Base-by-base conservation (phyloP, 495 filamentous ascomycete species). In the Hypomontagnella monticulosa region DNA sequence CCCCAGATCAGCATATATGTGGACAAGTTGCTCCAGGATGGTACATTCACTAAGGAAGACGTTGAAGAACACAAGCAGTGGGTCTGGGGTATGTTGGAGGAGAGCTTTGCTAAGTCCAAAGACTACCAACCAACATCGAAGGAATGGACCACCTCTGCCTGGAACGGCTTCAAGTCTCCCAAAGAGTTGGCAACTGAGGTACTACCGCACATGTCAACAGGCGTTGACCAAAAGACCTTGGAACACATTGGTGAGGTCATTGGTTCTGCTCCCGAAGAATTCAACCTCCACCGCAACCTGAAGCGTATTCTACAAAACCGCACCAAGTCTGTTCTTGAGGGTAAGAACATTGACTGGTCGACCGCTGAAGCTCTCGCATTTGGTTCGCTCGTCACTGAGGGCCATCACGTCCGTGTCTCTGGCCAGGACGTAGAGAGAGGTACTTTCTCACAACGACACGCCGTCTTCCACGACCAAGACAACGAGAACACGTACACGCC, bases 341-440 rank as follows among this genome's bases (percentile, higher is more conserved):
- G 96, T 63, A 89, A 95, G 83, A 88, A 89, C 73, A 97, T 99
- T 71, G 95, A 99, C 78, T 97, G 94, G 93, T 88, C 95, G 38
- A 99, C 95, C 54, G 95, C 91, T 44, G 95, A 99, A 83, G 93
- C 95, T 66, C 86, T 99, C 67, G 96, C 96, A 33, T 97, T 99
- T 69, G 95, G 96, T 60, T 85, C 92, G 33, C 85, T 99, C 46
- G 92, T 93, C 65, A 85, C 83, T 36, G 95, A 99, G 78, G 96
- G 96, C 27, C 91, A 96, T 77, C 95, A 99, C 75, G 93, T 99
- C 69, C 91, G 95, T 78, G 88, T 99, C 12, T 97, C 95, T 58
- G 95, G 95, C 62, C 95, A 99, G 82, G 95, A 99, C 82, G 95
- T 99, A 56, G 94, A 99, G 85, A 92, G 95, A 86, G 95, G 95